These are phyloP conservation scores for Vanrija sp. DNA, from an alignment of 1,284 basidiomycete genomes.

Conservation along the genomic window DNA sequence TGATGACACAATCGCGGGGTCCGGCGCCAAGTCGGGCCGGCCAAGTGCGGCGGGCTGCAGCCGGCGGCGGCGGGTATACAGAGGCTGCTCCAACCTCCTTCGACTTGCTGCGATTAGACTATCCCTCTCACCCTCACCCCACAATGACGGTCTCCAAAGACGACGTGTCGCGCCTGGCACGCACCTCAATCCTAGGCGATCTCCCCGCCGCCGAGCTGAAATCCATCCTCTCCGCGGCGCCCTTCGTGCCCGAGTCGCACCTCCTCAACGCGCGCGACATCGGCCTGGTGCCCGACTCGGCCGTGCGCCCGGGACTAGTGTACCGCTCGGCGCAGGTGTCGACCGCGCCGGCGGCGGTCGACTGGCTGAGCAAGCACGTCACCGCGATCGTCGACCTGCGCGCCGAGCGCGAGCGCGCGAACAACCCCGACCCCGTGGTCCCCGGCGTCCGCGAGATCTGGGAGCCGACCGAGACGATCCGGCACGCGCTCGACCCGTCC, in stretches of 20 bases:
- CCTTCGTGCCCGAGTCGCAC: slow-evolving; percentile 4
- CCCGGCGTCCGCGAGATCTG: slow-evolving; percentile 5
- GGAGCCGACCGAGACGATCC: not conserved
- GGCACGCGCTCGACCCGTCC: not conserved
- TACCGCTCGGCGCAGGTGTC: slow-evolving; percentile 8
- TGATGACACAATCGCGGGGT: no score
- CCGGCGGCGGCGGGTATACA: no score
- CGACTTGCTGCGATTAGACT: no score
- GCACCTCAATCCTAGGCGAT: not conserved
- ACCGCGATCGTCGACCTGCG: slow-evolving; percentile 12
- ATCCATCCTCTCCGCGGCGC: slow-evolving; percentile 3
- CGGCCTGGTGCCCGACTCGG: slow-evolving; percentile 6
- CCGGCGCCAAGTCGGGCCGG: no score
- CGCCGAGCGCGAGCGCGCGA: slow-evolving; percentile 1
- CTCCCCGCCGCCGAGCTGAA: not conserved
- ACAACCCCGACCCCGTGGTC: slow-evolving; percentile 5
- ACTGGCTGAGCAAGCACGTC: slow-evolving; percentile 9
- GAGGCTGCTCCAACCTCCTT: no score
- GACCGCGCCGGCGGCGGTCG: not conserved
- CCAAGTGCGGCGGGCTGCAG: no score
- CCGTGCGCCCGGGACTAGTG: not conserved
- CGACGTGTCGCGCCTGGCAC: not conserved
- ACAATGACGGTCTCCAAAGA: not conserved
- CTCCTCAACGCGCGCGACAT: slow-evolving; percentile 16
- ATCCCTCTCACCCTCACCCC: not conserved